These are phyloP conservation scores for Rhodamnia argentea DNA, from an alignment of 345 rosid genomes.

Conservation along the genomic window DNA sequence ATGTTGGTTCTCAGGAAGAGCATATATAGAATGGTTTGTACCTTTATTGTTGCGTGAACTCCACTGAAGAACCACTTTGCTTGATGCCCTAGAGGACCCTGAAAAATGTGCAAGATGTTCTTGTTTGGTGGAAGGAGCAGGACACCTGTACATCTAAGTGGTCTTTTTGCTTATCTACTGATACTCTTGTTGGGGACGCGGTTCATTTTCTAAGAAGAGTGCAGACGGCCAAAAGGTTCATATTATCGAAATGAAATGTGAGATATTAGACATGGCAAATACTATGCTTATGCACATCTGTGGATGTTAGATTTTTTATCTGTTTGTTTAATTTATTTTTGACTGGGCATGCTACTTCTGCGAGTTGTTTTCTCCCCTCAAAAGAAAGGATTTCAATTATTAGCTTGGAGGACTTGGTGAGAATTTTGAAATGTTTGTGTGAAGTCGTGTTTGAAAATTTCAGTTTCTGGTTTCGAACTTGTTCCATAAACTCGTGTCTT, in stretches of 20 bases:
- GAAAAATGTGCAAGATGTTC: not conserved
- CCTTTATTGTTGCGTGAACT: not conserved
- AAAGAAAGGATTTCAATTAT: not conserved
- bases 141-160: not conserved
- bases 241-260: not conserved
- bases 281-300: not conserved
- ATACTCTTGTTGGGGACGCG: not conserved
- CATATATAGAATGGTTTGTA: not conserved
- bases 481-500: not conserved
- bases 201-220: not conserved
- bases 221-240: not conserved
- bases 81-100: not conserved
- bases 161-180: not conserved
- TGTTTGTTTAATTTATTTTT: too few relatives aligned
- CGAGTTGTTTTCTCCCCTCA: not conserved
- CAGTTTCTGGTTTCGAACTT: not conserved
- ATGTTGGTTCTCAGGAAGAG: not conserved
- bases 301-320: not conserved
- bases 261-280: not conserved
- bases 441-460: not conserved
- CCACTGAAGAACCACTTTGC: not conserved
- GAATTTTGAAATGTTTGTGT: not conserved
- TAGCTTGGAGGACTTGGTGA: not conserved
- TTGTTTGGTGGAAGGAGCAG: not conserved
- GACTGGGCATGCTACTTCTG: not conserved